Evolutionary conservation across 225 moss, liverwort and hornwort genomes (phyloP).

Genomic region (Bryoerythrophyllum caledonicum): DNA sequence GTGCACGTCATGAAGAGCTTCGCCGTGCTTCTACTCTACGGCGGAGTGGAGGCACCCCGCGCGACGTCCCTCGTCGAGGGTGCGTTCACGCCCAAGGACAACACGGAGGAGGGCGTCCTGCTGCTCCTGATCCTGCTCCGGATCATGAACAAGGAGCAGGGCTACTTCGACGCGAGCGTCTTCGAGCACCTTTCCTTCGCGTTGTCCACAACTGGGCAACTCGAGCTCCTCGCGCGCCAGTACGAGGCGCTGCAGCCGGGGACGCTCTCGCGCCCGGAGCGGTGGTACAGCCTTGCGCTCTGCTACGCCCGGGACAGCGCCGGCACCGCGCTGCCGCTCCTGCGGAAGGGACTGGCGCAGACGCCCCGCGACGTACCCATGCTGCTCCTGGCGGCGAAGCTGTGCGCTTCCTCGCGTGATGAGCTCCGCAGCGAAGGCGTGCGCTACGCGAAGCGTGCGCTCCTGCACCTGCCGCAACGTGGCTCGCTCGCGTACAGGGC

Average conservation of each 20-base stretch:
- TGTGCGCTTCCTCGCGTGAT: slow-evolving; percentile 49
- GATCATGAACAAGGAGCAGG: slow-evolving; percentile 36
- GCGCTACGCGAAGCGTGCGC: slow-evolving; percentile 60
- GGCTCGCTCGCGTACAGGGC: slow-evolving; percentile 45
- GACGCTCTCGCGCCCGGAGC: slow-evolving; percentile 54
- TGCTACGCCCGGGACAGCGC: slow-evolving; percentile 58
- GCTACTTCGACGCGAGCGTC: slow-evolving; percentile 51
- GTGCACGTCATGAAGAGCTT: slow-evolving; percentile 52
- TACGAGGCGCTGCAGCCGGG: slow-evolving; percentile 75
- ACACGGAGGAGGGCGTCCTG: slow-evolving; percentile 68
- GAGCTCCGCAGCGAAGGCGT: slow-evolving; percentile 62
- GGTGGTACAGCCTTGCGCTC: slow-evolving; percentile 72
- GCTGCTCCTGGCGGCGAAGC: slow-evolving; percentile 63
- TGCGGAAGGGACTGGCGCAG: slow-evolving; percentile 62
- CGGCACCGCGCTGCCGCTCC: slow-evolving; percentile 41
- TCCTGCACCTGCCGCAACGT: slow-evolving; percentile 39
- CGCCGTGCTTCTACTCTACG: slow-evolving; percentile 61
- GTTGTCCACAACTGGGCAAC: slow-evolving; percentile 56
- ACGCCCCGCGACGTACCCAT: slow-evolving; percentile 56
- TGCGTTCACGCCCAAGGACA: slow-evolving; percentile 62
- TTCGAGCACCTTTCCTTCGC: slow-evolving; percentile 78
- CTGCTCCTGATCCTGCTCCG: slow-evolving; percentile 56
- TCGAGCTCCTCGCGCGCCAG: slow-evolving; percentile 55
- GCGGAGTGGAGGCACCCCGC: slow-evolving; percentile 58
- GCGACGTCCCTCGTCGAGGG: slow-evolving; percentile 53